Percentiles rank a stretch among this genome's conserved stretches.
Evolutionary conservation across 352 stramenopile genomes (phyloP).

Genomic region (Globisporangium sylvaticum): DNA sequence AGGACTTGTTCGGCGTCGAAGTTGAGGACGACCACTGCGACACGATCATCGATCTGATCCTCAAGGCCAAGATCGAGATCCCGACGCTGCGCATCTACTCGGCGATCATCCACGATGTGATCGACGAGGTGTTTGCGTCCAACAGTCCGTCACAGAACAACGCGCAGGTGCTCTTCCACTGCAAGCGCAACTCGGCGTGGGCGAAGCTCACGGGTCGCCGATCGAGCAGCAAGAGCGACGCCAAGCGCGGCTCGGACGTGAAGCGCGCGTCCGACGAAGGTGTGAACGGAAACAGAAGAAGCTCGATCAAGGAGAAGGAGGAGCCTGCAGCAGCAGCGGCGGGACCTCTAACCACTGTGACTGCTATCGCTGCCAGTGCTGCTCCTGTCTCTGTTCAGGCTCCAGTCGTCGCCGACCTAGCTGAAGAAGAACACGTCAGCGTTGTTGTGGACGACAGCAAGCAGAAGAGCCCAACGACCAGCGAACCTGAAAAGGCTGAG

Average conservation of each 20-base stretch:
- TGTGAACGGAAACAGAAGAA: constrained; percentile 20
- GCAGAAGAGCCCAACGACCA: constrained; percentile 11
- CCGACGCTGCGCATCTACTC: constrained; percentile 68
- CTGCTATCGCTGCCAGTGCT: background rate
- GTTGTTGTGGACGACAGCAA: background rate
- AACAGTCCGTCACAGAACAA: constrained; percentile 69
- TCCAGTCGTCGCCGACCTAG: background rate
- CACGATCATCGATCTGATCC: constrained; percentile 54
- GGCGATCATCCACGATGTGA: constrained; percentile 71
- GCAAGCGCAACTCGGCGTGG: constrained; percentile 61
- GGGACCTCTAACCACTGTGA: background rate
- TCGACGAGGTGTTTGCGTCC: constrained; percentile 65
- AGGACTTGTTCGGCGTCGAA: constrained; percentile 57
- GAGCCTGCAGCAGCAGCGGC: background rate
- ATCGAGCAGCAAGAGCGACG: constrained; percentile 32
- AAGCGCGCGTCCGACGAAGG: constrained; percentile 9
- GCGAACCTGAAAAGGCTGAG: constrained; percentile 8
- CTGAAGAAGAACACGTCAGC: constrained; percentile 8
- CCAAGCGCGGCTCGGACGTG: constrained; percentile 27
- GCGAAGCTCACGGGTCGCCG: constrained; percentile 50
- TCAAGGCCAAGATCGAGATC: constrained; percentile 62
- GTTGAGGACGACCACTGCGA: constrained; percentile 31
- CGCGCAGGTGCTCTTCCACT: constrained; percentile 60
- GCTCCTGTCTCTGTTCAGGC: background rate
- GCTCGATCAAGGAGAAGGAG: constrained; percentile 20